phyloP scores from a whole-genome alignment of 495 filamentous ascomycete genomes.

The Aspergillus heteromorphus region DNA sequence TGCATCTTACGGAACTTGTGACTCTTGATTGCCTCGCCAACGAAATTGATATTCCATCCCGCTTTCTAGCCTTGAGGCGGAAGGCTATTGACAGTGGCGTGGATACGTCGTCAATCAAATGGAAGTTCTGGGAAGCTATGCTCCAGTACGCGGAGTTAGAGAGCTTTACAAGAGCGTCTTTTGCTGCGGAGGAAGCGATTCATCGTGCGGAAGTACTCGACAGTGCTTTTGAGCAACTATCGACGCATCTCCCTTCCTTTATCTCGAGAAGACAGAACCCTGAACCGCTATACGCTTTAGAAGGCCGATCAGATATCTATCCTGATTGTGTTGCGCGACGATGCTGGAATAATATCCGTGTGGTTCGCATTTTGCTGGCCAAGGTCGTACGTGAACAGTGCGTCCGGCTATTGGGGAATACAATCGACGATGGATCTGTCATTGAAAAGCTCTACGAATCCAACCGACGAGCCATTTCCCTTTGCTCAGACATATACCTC shows the following conservation, averaged over 20 bases:
- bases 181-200: neutral
- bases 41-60: neutral
- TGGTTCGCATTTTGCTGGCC: constrained; percentile 1
- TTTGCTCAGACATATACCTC: neutral
- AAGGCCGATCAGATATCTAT: neutral
- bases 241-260: neutral
- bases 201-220: neutral
- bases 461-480: neutral
- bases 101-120: constrained; percentile 1
- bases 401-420: neutral
- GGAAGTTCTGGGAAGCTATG: constrained; percentile 3
- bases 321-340: neutral
- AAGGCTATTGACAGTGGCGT: neutral
- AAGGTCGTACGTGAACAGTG: neutral
- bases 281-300: neutral
- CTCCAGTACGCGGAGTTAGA: neutral
- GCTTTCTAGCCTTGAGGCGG: neutral
- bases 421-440: neutral
- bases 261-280: neutral
- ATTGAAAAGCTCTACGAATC: neutral
- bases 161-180: neutral
- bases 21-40: constrained; percentile 1
- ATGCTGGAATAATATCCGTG: constrained; percentile 3
- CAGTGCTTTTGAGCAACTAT: neutral
- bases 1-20: neutral